phyloP scores from a whole-genome alignment of 2,329 filamentous ascomycete genomes.

The Dactylella cylindrospora region DNA sequence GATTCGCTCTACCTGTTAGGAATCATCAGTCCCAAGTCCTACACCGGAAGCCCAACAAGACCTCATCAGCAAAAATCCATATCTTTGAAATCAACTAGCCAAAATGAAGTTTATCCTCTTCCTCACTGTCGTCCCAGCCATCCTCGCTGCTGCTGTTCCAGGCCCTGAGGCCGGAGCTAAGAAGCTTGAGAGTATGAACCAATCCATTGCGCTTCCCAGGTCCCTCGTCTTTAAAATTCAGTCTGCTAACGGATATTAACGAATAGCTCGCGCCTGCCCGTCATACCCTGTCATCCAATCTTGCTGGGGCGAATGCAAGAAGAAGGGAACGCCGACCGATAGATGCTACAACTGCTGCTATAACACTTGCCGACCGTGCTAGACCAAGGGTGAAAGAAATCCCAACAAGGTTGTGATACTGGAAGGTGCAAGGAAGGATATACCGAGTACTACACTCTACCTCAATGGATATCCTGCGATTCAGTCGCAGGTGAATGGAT shows the following conservation, averaged over 20 bases:
- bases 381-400: no score
- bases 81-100: neutral
- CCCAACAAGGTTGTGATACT: no score
- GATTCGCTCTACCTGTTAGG: neutral
- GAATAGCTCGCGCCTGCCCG: conserved; percentile 12
- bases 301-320: conserved; percentile 26
- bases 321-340: conserved; percentile 7
- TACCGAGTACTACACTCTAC: no score
- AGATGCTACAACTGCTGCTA: conserved; percentile 24
- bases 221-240: no score
- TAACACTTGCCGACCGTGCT: conserved; percentile 24
- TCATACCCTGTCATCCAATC: conserved; percentile 18
- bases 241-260: neutral
- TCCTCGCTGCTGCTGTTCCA: conserved; percentile 20
- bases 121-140: conserved; percentile 7
- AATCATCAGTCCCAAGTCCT: neutral
- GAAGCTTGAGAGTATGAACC: conserved; percentile 17
- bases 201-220: no score
- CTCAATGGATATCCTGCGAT: no score
- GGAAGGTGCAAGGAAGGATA: no score
- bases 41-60: neutral
- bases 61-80: neutral
- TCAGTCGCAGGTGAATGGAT: no score
- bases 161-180: conserved; percentile 1
- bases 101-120: conserved; percentile 33